A percentile compares a stretch with the other conserved stretches of the same genome.
These are phyloP conservation scores for Trametes punicea DNA, from an alignment of 768 basidiomycete species.

Conservation along the genomic window DNA sequence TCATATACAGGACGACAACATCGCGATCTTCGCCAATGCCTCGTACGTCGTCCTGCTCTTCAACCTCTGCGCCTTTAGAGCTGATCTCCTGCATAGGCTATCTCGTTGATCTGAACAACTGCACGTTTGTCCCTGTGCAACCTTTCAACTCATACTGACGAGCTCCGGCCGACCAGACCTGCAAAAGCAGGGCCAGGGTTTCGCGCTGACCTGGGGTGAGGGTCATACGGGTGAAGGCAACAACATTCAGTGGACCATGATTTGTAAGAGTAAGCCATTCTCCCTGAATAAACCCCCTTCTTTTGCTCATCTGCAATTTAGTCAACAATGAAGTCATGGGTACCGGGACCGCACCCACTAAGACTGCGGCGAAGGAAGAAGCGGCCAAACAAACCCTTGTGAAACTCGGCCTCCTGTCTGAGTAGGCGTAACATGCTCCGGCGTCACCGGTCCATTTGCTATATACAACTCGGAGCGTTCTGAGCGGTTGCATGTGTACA, in stretches of 20 bases:
- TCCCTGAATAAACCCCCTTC: neutral
- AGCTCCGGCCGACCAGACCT: slow-evolving; percentile 32
- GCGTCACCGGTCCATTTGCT: neutral
- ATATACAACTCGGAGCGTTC: neutral
- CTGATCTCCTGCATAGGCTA: slow-evolving; percentile 26
- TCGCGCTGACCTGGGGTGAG: slow-evolving; percentile 42
- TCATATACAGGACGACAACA: no score
- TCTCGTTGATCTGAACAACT: slow-evolving; percentile 43
- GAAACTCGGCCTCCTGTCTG: slow-evolving; percentile 16
- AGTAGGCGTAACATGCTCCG: neutral
- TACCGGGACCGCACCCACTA: slow-evolving; percentile 40
- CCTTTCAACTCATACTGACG: neutral
- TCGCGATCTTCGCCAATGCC: neutral
- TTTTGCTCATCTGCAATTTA: slow-evolving; percentile 25
- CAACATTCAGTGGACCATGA: slow-evolving; percentile 46
- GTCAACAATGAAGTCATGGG: slow-evolving; percentile 49
- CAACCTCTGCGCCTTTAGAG: no score
- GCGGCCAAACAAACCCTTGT: slow-evolving; percentile 31
- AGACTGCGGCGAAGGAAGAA: slow-evolving; percentile 36
- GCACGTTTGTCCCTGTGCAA: slow-evolving; percentile 28
- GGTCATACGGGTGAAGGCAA: slow-evolving; percentile 39
- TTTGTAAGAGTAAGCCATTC: slow-evolving; percentile 52
- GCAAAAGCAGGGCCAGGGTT: slow-evolving; percentile 30
- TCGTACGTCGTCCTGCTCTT: neutral
- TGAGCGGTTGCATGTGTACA: neutral